Evolutionary conservation across 495 filamentous ascomycete genomes (phyloP).

Genomic region (Achaetomiella virescens): DNA sequence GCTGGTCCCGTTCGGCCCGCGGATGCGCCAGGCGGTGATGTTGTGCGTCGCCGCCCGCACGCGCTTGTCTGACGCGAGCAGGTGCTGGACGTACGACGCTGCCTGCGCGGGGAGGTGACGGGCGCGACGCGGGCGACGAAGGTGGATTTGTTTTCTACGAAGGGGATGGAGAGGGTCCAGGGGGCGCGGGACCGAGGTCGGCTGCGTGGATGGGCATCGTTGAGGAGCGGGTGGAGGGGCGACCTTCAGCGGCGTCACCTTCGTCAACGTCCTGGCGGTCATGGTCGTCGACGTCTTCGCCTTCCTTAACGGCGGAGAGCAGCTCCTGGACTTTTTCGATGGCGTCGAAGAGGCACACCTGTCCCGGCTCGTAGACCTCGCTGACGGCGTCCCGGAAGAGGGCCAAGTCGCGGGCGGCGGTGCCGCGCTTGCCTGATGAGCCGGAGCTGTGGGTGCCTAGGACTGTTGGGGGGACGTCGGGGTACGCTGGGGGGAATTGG

Average conservation of each 20-base stretch:
- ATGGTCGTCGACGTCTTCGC: conserved; percentile 1
- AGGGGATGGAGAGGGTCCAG: conserved; percentile 67
- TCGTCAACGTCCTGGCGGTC: background rate
- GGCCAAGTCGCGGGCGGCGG: conserved; percentile 59
- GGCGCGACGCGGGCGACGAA: conserved; percentile 72
- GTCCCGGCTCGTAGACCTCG: conserved; percentile 60
- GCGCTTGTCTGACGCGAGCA: conserved; percentile 73
- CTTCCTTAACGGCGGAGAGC: conserved; percentile 12
- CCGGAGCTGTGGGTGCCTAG: conserved; percentile 60
- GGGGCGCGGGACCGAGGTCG: conserved; percentile 34
- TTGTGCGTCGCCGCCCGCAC: conserved; percentile 86
- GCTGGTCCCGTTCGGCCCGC: conserved; percentile 44
- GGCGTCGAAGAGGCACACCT: conserved; percentile 83
- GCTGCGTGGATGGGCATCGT: background rate
- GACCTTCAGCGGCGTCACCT: background rate
- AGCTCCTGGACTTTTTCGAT: conserved; percentile 56
- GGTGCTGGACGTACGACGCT: conserved; percentile 58
- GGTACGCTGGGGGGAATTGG: conserved; percentile 67
- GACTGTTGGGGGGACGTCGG: conserved; percentile 58
- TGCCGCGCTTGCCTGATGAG: conserved; percentile 54
- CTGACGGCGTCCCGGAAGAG: conserved; percentile 60
- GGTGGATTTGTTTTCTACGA: conserved; percentile 78
- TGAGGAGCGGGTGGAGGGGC: background rate
- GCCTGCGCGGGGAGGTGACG: conserved; percentile 65
- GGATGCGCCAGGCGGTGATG: conserved; percentile 61